Evolutionary conservation across 1,284 basidiomycete species (phyloP), one percentile per base, ranked within the genome.

Genomic region (Irpex rosettiformis): DNA sequence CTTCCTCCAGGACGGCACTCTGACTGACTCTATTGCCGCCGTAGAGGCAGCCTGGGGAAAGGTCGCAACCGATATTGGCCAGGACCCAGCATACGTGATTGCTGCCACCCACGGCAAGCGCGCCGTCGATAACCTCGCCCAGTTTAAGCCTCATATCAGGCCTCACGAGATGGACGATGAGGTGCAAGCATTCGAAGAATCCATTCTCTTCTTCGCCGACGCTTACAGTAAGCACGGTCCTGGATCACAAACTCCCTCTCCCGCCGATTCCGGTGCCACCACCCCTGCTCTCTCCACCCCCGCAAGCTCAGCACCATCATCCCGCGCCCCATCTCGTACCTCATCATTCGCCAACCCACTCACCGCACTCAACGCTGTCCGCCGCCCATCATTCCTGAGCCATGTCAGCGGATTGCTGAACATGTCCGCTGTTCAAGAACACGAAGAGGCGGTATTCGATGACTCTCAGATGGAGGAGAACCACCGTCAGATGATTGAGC

Each of bases 31-130:
- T 24, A 90, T 89, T 67, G 76, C 83, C 22, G 89, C 89, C 6
- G 87, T 91, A 62, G 89, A 91, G 70, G 86, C 87, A 3, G 89
- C 89, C 6, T 91, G 89, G 89, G 82, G 81, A 29, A 86, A 85
- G 64, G 87, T 91, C 55, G 89, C 89, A 2, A 75, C 75, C 42
- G 85, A 88, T 69, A 80, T 89, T 51, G 84, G 84, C 55, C 80
- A 84, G 69, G 84, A 88, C 70, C 85, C 84, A 8, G 75, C 73
- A 60, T 77, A 80, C 58, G 83, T 88, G 60, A 88, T 88, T 67
- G 81, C 82, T 28, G 86, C 86, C 40, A 91, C 89, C 13, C 89
- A 91, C 69, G 89, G 89, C 66, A 86, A 89, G 68, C 85, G 81
- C 60, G 81, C 80, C 24, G 77, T 81, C 66, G 82, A 83, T 73